These are phyloP conservation scores for Leccinum imitatum DNA, from an alignment of 768 basidiomycete genomes.

Conservation along the genomic window DNA sequence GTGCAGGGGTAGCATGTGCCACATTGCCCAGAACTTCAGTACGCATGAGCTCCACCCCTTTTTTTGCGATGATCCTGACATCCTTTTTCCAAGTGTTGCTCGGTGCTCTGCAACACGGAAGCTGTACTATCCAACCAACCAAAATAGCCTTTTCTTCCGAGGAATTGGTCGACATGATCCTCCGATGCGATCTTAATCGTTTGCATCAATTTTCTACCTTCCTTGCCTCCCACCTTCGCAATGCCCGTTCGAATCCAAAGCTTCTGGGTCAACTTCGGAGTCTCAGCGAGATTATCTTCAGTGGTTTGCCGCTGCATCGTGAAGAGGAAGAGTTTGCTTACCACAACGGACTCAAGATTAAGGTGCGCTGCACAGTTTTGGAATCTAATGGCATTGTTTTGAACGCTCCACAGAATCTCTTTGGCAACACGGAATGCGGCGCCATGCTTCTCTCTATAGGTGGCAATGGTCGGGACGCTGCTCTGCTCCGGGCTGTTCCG, in stretches of 20 bases:
- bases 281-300: slow-evolving; percentile 65
- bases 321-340: slow-evolving; percentile 76
- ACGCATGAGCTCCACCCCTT: slow-evolving; percentile 34
- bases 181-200: slow-evolving; percentile 65
- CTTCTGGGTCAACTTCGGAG: slow-evolving; percentile 54
- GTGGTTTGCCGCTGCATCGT: slow-evolving; percentile 58
- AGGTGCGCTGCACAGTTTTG: slow-evolving; percentile 42
- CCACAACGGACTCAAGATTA: slow-evolving; percentile 60
- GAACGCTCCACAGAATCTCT: slow-evolving; percentile 56
- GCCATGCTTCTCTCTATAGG: slow-evolving; percentile 65
- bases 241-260: slow-evolving; percentile 57
- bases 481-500: slow-evolving; percentile 56
- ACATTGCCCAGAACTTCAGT: slow-evolving; percentile 78
- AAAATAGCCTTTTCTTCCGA: slow-evolving; percentile 61
- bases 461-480: slow-evolving; percentile 48
- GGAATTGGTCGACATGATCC: slow-evolving; percentile 73
- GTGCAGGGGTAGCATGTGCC: slow-evolving; percentile 78
- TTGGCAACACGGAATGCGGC: slow-evolving; percentile 81
- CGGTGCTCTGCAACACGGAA: slow-evolving; percentile 68
- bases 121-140: slow-evolving; percentile 72
- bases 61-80: slow-evolving; percentile 21
- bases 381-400: slow-evolving; percentile 19
- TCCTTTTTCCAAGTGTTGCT: slow-evolving; percentile 50
- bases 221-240: slow-evolving; percentile 61
- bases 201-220: slow-evolving; percentile 74